Evolutionary conservation across 2,329 filamentous ascomycete species (phyloP).

Genomic region (Aureobasidium zeae): DNA sequence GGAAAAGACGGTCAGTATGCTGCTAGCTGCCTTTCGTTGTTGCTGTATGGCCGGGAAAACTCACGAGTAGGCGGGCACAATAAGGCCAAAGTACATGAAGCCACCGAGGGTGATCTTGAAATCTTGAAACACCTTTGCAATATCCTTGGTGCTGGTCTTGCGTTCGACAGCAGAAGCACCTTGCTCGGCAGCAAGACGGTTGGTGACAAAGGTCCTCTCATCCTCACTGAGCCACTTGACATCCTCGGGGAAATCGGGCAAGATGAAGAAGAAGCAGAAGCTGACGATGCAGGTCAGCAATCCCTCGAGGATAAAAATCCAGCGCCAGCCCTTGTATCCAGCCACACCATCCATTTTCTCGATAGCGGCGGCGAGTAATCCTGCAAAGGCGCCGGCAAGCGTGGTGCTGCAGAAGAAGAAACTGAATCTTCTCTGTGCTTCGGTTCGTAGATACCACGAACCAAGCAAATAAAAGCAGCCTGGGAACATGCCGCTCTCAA

Average conservation of each 20-base stretch:
- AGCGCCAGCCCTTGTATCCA: constrained; percentile 66
- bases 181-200: constrained; percentile 40
- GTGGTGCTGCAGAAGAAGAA: constrained; percentile 87
- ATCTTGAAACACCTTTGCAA: constrained; percentile 40
- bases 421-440: constrained; percentile 84
- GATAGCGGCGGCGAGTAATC: constrained; percentile 74
- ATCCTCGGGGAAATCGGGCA: constrained; percentile 50
- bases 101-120: constrained; percentile 41
- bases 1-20: not conserved
- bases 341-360: constrained; percentile 71
- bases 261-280: constrained; percentile 36
- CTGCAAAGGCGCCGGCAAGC: constrained; percentile 74
- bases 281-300: constrained; percentile 32
- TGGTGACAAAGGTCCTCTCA: constrained; percentile 38
- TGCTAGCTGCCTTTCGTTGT: not conserved
- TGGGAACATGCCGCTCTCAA: constrained; percentile 51
- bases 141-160: constrained; percentile 34
- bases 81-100: constrained; percentile 44
- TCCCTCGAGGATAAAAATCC: constrained; percentile 63
- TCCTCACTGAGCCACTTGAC: constrained; percentile 38
- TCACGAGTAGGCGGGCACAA: constrained; percentile 34
- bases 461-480: constrained; percentile 41
- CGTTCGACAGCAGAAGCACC: constrained; percentile 39
- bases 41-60: too few species aligned
- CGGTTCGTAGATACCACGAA: constrained; percentile 81